Evolutionary conservation across 345 rosid genomes (phyloP), one percentile per base, ranked within the genome.

Genomic region (Erucastrum elatum): DNA sequence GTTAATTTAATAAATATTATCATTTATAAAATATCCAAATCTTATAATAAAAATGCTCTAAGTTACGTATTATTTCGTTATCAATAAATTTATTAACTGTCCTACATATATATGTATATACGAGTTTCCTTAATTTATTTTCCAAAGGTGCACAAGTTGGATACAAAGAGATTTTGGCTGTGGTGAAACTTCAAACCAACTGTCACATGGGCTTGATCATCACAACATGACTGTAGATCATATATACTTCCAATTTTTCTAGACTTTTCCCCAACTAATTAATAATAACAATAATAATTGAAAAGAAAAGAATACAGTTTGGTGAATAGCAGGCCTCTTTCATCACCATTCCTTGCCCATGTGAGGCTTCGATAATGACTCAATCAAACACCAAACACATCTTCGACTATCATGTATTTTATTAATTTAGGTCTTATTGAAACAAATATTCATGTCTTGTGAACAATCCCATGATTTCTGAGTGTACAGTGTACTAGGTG

Each of bases 311-410:
- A 51, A 16, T 53, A 65, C 61, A 39, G 64, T 74, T 74, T 74
- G 64, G 53, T 74, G 74, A 84, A 83, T 87, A 87, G 70, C 63
- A 63, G 58, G 87, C 71, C 90, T 53, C 88, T 58, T 80, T 86
- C 87, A 51, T 64, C 59, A 66, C 82, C 90, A 88, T 87, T 86
- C 84, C 82, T 87, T 55, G 16, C 79, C 82, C 96, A 86, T 86
- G 92, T 87, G 96, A 80, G 37, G 60, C 75, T 73, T 61, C 69
- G 83, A 83, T 77, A 71, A 77, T 72, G 81, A 84, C 84, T 74
- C 67, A 80, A 76, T 77, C 76, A 80, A 72, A 63, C 72, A 70
- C 65, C 61, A 27, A 65, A 72, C 49, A 46, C 44, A 70, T 63
- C 70, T 67, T 70, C 31, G 25, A 51, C 71, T 37, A 44, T 68